Evolutionary conservation across 352 stramenopile genomes (phyloP).

Genomic region (Chrysophaeum taylorii): DNA sequence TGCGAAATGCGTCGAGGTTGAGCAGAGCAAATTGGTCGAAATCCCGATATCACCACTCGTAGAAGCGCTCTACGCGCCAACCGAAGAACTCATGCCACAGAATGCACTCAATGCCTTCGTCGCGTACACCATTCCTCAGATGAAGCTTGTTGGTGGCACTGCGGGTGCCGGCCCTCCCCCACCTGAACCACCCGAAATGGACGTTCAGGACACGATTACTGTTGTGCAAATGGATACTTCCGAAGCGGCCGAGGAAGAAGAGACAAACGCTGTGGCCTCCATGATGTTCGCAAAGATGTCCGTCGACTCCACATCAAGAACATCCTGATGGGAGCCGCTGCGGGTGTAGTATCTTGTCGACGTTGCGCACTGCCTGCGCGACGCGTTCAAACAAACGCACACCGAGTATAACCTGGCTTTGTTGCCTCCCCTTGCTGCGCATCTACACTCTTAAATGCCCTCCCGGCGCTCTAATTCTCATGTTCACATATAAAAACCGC

Average conservation of each 20-base stretch:
- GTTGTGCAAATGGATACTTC: conserved; percentile 4
- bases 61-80: background rate
- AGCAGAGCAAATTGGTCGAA: background rate
- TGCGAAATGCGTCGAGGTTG: conserved; percentile 8
- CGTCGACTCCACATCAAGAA: no score
- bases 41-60: background rate
- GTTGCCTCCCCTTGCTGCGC: no score
- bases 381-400: no score
- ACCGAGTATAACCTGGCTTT: no score
- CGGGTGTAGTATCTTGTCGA: no score
- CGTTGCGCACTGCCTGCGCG: no score
- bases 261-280: background rate
- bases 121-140: background rate
- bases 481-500: no score
- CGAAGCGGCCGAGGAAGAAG: conserved; percentile 16
- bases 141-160: conserved; percentile 18
- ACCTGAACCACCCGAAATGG: conserved; percentile 17
- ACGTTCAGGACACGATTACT: conserved; percentile 11
- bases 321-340: no score
- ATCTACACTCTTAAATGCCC: no score
- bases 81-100: background rate
- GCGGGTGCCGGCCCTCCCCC: conserved; percentile 12
- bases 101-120: conserved; percentile 4
- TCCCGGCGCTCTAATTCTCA: no score
- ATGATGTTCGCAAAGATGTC: conserved; percentile 12